These are phyloP conservation scores for Yarrowia phangngaensis DNA, from an alignment of 805 yeast species.

Conservation along the genomic window DNA sequence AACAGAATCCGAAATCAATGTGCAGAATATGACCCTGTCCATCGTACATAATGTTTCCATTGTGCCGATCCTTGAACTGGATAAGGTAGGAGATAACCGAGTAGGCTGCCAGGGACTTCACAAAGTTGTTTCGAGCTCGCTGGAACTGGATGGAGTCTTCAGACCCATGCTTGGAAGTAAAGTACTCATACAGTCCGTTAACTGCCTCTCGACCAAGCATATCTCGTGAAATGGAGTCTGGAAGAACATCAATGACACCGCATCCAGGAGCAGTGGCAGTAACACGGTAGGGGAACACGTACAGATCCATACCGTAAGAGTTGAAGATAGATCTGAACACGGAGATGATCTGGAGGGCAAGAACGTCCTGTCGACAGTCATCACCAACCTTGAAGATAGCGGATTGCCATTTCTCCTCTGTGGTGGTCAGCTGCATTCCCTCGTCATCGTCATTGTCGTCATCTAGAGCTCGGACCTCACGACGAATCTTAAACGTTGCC, in stretches of 20 bases:
- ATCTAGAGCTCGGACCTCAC: conserved; percentile 45
- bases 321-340: conserved; percentile 90
- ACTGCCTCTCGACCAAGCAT: conserved; percentile 99
- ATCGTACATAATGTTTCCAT: conserved; percentile 96
- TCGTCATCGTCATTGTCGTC: conserved; percentile 37
- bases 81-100: conserved; percentile 84
- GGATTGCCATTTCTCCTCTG: conserved; percentile 75
- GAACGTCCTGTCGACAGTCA: conserved; percentile 95
- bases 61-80: conserved; percentile 94
- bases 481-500: conserved; percentile 87
- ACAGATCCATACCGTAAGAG: conserved; percentile 81
- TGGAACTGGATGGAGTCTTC: conserved; percentile 87
- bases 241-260: conserved; percentile 97
- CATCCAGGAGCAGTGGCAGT: conserved; percentile 99
- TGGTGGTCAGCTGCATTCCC: conserved; percentile 31
- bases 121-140: conserved; percentile 84
- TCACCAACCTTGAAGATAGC: conserved; percentile 99
- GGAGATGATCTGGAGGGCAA: conserved; percentile 87
- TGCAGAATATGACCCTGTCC: conserved; percentile 93
- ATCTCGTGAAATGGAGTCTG: conserved; percentile 92
- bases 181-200: conserved; percentile 91
- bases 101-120: conserved; percentile 89
- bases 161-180: conserved; percentile 88
- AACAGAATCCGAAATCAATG: conserved; percentile 97
- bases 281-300: conserved; percentile 88